phyloP scores from a whole-genome alignment of 176 grass and related monocot genomes.

The Echinochloa phyllopogon region DNA sequence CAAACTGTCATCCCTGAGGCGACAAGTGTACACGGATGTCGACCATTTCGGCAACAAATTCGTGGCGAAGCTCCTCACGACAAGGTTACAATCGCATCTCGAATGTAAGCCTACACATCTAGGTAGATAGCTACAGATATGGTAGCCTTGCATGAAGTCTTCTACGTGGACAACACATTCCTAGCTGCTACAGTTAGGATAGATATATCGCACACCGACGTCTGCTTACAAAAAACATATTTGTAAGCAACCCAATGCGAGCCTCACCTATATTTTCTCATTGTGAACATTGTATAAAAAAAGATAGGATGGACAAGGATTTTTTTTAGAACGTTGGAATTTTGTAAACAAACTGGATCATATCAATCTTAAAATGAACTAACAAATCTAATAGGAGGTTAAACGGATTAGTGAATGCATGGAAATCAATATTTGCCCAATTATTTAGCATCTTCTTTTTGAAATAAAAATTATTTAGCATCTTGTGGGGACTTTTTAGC shows the following conservation, averaged over 20 bases:
- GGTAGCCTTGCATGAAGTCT: conserved; percentile 15
- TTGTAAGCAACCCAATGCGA: no score
- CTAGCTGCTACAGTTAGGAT: neutral
- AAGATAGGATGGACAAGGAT: no score
- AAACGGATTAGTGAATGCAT: neutral
- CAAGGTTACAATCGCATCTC: conserved; percentile 10
- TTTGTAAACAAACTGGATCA: neutral
- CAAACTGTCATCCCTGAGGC: conserved; percentile 31
- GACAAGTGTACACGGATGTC: conserved; percentile 42
- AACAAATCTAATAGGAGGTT: neutral
- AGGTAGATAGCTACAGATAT: neutral
- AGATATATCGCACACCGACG: neutral
- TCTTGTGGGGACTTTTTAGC: no score
- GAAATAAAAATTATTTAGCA: neutral
- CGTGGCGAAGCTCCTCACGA: conserved; percentile 20
- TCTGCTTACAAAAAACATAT: neutral
- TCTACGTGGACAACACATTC: neutral
- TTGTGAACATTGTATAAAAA: no score
- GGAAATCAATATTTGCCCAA: neutral
- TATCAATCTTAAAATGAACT: neutral
- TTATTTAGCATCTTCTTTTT: no score
- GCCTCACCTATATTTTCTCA: no score
- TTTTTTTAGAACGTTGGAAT: neutral
- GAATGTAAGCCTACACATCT: neutral
- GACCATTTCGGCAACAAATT: conserved; percentile 47